These are phyloP conservation scores for Stephania yunnanensis DNA, from an alignment of 164 flowering plant genomes.

Conservation along the genomic window DNA sequence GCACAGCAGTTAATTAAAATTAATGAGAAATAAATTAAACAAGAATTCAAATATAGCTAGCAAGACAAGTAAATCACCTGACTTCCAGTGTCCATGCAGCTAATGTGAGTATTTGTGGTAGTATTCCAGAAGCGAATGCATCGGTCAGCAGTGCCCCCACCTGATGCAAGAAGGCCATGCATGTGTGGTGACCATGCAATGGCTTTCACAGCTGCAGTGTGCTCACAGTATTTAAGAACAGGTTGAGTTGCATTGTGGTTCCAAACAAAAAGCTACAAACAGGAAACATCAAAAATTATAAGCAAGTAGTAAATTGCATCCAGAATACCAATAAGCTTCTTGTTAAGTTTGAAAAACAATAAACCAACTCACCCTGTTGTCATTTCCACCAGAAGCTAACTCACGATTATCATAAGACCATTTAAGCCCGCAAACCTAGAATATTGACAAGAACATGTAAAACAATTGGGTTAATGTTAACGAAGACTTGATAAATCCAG, in stretches of 20 bases:
- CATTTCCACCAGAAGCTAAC: slow-evolving; percentile 98
- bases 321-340: background rate
- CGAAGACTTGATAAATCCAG: background rate
- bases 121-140: slow-evolving; percentile 99
- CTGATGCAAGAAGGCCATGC: slow-evolving; percentile 96
- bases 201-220: slow-evolving; percentile 98
- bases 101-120: slow-evolving; percentile 72
- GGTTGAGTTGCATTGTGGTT: slow-evolving; percentile 92
- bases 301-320: background rate
- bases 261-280: slow-evolving; percentile 88
- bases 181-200: slow-evolving; percentile 99
- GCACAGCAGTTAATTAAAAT: background rate
- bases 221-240: slow-evolving; percentile 79
- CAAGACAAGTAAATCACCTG: slow-evolving; percentile 43
- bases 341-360: background rate
- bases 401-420: slow-evolving; percentile 98
- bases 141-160: slow-evolving; percentile 96
- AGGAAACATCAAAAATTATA: background rate
- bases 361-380: slow-evolving; percentile 57
- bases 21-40: background rate
- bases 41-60: background rate
- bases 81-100: slow-evolving; percentile 97
- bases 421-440: slow-evolving; percentile 92
- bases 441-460: background rate
- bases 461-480: background rate